These are phyloP conservation scores for Debaryomyces maramus DNA, from an alignment of 805 yeast genomes.

Conservation along the genomic window DNA sequence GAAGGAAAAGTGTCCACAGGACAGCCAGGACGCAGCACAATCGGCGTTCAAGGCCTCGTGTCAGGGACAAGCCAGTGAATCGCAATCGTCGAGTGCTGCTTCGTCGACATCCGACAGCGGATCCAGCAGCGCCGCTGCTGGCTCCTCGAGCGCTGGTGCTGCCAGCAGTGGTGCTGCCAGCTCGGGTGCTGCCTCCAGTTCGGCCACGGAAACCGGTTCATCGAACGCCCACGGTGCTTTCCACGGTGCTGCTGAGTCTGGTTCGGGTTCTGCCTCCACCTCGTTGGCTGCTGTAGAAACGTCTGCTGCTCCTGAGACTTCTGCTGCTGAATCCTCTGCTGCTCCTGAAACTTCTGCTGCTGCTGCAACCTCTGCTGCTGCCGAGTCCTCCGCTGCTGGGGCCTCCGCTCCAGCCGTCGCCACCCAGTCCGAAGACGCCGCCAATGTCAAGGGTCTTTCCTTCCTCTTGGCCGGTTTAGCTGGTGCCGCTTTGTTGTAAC, in stretches of 20 bases:
- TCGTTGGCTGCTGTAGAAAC: constrained; percentile 19
- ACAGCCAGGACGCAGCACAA: constrained; percentile 56
- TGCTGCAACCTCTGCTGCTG: constrained; percentile 20
- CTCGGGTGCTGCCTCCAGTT: constrained; percentile 19
- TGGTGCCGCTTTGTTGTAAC: constrained; percentile 37
- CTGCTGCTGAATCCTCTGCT: constrained; percentile 18
- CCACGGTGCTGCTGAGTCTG: constrained; percentile 19
- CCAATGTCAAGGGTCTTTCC: constrained; percentile 26
- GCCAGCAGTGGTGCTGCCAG: constrained; percentile 18
- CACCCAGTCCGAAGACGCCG: constrained; percentile 29
- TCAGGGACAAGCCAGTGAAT: constrained; percentile 38
- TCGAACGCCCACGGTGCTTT: constrained; percentile 15
- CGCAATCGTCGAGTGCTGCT: constrained; percentile 27
- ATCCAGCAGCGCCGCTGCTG: constrained; percentile 28
- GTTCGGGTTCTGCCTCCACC: constrained; percentile 9
- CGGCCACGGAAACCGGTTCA: constrained; percentile 13
- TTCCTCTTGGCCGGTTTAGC: constrained; percentile 39
- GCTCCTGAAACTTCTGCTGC: constrained; percentile 20
- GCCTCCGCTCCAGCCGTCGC: constrained; percentile 25
- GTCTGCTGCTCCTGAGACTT: constrained; percentile 18
- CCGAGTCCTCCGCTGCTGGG: constrained; percentile 18
- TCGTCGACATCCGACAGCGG: constrained; percentile 20
- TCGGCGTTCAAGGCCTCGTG: constrained; percentile 58
- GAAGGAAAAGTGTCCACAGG: constrained; percentile 66
- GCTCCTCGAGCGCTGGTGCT: constrained; percentile 28